Percentiles rank a stretch among this genome's conserved stretches.
phyloP scores from a whole-genome alignment of 176 grass and related monocot species.

The Pharus latifolius region DNA sequence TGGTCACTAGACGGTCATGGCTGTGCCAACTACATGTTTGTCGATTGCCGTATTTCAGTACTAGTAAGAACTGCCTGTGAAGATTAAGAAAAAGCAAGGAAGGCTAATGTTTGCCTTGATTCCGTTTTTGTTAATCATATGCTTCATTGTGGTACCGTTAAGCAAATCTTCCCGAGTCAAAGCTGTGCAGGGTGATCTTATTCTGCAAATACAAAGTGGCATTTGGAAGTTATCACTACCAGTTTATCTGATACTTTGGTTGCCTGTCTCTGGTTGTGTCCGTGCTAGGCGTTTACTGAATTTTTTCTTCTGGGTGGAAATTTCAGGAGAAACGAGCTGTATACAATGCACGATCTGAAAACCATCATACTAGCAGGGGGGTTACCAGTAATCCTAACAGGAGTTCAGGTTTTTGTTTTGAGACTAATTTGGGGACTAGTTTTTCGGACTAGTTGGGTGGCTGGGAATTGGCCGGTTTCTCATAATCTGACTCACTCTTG shows the following conservation, averaged over 20 bases:
- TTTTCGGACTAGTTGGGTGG: too few relatives aligned
- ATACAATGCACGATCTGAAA: too few relatives aligned
- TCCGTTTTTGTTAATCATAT: neutral
- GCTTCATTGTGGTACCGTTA: neutral
- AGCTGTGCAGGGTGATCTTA: neutral
- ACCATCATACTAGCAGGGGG: too few relatives aligned
- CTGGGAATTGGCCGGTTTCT: too few relatives aligned
- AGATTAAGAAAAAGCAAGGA: constrained; percentile 4
- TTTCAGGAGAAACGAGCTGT: too few relatives aligned
- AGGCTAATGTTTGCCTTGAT: neutral
- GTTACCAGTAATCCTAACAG: too few relatives aligned
- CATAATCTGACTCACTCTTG: too few relatives aligned
- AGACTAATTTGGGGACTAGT: too few relatives aligned
- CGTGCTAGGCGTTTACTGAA: neutral
- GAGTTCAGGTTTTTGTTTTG: too few relatives aligned
- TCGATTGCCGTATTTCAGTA: neutral
- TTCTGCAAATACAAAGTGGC: neutral
- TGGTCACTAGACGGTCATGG: constrained; percentile 43
- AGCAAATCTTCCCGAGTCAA: neutral
- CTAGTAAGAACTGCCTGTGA: neutral
- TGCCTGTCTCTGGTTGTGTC: neutral
- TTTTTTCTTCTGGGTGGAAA: too few relatives aligned
- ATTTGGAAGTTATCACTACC: neutral
- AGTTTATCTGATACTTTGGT: neutral
- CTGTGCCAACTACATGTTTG: neutral